Base-by-base conservation (phyloP, 2,329 filamentous ascomycete genomes). In the Penicillium sclerotiorum region DNA sequence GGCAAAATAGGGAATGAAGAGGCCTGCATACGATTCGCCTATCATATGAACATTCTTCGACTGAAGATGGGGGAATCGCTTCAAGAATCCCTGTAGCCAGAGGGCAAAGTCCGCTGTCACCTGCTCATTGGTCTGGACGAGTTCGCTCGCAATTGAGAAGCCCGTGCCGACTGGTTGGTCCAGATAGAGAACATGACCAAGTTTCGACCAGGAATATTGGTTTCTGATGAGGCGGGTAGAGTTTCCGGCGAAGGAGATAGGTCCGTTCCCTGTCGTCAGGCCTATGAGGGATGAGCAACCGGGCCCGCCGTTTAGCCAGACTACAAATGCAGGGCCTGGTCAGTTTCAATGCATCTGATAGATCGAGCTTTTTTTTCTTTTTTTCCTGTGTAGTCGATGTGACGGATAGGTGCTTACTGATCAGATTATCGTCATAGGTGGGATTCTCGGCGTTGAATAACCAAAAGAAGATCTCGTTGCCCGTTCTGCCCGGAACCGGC, bases 1-100 rank as follows among this genome's bases (percentile, higher is more conserved):
- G 17, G 69, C 64, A 35, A 73, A 65, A 22, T 72, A 71, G 1
- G 70, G 69, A 20, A 73, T 62, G 47, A 69, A 71, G 37, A 71
- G 64, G 0, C 70, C 70, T 6, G 65, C 69, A 48, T 69, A 72
- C 8, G 68, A 71, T 49, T 72, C 67, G n/a, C 69, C 70, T 41
- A 71, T 66, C n/a, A 72, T 23, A 48, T 71, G 65, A 1, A 68
- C 59, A 8, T 61, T 60, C 46, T 69, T 69, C 3, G 57, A 55
- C n/a, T 60, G 52, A 2, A 71, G 53, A 18, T 67, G 56, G 2
- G 67, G 64, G 48, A 72, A 71, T 8, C 57, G 28, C 3, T 42
- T 23, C 23, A 69, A 62, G 53, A 72, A 71, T 5, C 39, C 53
- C 22, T 57, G 49, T 25, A 72, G 55, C 69, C 67, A 72, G 23